Evolutionary conservation across 257 asterid species (phyloP).

Genomic region (Catharanthus roseus): DNA sequence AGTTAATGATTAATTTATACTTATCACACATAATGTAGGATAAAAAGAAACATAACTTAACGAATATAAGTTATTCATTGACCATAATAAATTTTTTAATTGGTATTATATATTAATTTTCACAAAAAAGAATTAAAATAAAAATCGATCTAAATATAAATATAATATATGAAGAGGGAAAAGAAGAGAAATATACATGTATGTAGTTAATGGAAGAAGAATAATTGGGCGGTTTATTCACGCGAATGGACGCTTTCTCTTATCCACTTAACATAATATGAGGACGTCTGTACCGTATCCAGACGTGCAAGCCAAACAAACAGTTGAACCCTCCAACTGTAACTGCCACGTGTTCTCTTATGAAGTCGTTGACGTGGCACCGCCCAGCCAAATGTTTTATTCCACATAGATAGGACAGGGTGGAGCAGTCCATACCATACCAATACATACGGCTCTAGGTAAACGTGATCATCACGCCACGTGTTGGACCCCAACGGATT

Average conservation of each 20-base stretch:
- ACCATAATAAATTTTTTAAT: too few relatives aligned
- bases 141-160: too few relatives aligned
- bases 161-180: too few relatives aligned
- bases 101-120: too few relatives aligned
- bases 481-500: slow-evolving; percentile 7
- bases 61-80: too few relatives aligned
- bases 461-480: slow-evolving; percentile 25
- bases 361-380: slow-evolving; percentile 14
- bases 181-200: too few relatives aligned
- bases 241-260: slow-evolving; percentile 9
- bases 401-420: slow-evolving; percentile 7
- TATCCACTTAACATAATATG: not conserved
- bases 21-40: too few relatives aligned
- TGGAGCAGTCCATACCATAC: not conserved
- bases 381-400: slow-evolving; percentile 12
- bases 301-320: slow-evolving; percentile 30
- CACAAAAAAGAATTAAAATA: too few relatives aligned
- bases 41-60: too few relatives aligned
- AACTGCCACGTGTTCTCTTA: slow-evolving; percentile 4
- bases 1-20: too few relatives aligned
- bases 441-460: not conserved
- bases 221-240: slow-evolving; percentile 9
- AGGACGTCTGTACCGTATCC: slow-evolving; percentile 10
- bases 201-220: too few relatives aligned
- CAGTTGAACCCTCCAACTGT: slow-evolving; percentile 12